Conservation (phyloP, 2,329 filamentous ascomycete species). For the Verticillium zaregamsianum region DNA sequence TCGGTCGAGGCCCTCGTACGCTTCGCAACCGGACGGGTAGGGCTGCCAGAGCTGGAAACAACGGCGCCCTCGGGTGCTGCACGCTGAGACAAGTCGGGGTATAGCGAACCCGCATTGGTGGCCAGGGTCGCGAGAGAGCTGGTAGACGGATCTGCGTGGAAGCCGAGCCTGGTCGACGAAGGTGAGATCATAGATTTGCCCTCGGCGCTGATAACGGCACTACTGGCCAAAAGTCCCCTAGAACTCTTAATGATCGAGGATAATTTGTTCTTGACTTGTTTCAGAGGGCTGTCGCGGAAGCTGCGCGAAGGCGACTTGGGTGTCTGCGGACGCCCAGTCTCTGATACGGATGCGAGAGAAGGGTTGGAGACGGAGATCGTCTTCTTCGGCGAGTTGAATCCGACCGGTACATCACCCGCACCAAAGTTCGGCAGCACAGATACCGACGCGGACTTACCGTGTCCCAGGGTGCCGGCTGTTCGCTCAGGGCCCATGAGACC, state of each 20-base stretch:
- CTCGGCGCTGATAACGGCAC: conserved; percentile 58
- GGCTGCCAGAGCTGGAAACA: conserved; percentile 31
- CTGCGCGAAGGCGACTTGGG: conserved; percentile 54
- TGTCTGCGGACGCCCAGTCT: conserved; percentile 38
- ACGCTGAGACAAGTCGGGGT: conserved; percentile 42
- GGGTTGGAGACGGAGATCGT: conserved; percentile 57
- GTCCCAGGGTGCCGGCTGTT: conserved; percentile 32
- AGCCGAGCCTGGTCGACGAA: conserved; percentile 40
- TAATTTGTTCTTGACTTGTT: conserved; percentile 87
- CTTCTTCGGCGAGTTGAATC: conserved; percentile 47
- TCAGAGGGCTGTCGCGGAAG: conserved; percentile 72
- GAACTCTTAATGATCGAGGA: conserved; percentile 88
- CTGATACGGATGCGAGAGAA: conserved; percentile 42
- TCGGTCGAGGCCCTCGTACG: conserved; percentile 57
- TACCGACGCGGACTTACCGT: conserved; percentile 62
- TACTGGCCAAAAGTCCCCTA: conserved; percentile 80
- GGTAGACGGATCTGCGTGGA: conserved; percentile 40
- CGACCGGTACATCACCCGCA: conserved; percentile 4
- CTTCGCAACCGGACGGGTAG: conserved; percentile 36
- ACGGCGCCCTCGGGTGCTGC: conserved; percentile 21
- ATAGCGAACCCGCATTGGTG: conserved; percentile 30
- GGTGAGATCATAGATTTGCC: conserved; percentile 56
- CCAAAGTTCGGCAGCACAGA: conserved; percentile 41
- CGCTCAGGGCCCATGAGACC: conserved; percentile 22
- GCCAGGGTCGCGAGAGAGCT: conserved; percentile 37